A percentile compares a stretch with the other conserved stretches of the same genome.
Evolutionary conservation across 2,329 filamentous ascomycete species (phyloP).

Genomic region (Taxawa tesnikishii): DNA sequence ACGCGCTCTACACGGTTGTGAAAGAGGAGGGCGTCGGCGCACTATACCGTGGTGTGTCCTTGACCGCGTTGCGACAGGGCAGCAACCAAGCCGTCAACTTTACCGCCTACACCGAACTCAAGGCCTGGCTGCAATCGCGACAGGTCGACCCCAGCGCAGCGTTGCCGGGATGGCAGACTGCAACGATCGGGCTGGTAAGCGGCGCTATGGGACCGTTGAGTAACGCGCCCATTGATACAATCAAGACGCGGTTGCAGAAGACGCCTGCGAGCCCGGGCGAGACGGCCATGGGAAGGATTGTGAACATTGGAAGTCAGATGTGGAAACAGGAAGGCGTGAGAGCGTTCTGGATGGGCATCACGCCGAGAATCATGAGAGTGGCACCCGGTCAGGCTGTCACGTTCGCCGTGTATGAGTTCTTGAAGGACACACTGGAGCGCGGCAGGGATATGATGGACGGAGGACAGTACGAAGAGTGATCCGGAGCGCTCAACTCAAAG

Average conservation of each 20-base stretch:
- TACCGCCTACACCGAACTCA: constrained; percentile 92
- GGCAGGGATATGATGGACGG: constrained; percentile 32
- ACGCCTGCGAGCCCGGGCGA: constrained; percentile 68
- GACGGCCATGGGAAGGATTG: constrained; percentile 68
- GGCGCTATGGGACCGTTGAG: constrained; percentile 93
- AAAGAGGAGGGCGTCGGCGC: constrained; percentile 81
- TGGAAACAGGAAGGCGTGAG: constrained; percentile 78
- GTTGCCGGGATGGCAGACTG: constrained; percentile 82
- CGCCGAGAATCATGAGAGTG: constrained; percentile 91
- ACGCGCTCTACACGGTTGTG: constrained; percentile 73
- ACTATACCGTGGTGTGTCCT: constrained; percentile 82
- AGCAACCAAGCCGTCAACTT: constrained; percentile 98
- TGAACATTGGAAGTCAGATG: constrained; percentile 52
- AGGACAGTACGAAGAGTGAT: constrained; percentile 38
- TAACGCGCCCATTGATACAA: constrained; percentile 96
- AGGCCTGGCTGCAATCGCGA: constrained; percentile 58
- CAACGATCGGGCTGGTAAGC: constrained; percentile 75
- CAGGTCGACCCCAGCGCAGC: constrained; percentile 58
- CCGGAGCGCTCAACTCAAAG: too few species aligned
- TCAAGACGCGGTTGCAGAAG: constrained; percentile 93
- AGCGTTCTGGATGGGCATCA: constrained; percentile 99
- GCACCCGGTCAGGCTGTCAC: constrained; percentile 83
- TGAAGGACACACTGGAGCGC: constrained; percentile 37
- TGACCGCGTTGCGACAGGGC: constrained; percentile 88
- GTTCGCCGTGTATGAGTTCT: constrained; percentile 46